Evolutionary conservation across 1,284 basidiomycete species (phyloP), one percentile per base, ranked within the genome.

Genomic region (Irpex rosettiformis): DNA sequence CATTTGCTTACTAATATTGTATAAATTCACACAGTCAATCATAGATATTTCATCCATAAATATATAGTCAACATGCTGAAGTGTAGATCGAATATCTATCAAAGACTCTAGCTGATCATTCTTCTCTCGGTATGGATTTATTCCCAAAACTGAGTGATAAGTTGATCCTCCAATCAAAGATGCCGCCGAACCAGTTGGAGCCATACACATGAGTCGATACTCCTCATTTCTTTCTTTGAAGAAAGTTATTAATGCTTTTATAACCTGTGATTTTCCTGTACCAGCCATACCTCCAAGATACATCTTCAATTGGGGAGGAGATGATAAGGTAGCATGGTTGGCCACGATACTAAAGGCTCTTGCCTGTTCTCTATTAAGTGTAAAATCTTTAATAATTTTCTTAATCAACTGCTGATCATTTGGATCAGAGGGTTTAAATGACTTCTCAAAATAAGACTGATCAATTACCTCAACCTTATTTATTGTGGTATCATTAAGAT

Each of bases 251-350:
- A 73, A 57, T 0, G 64, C 69, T 51, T 71, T 64, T 8, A 75
- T 71, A 1, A 72, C 69, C 16, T 58, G 65, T 2, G 72, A 75
- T 56, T 76, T 76, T 72, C 73, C 3, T 67, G n/a, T n/a, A n/a
- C n/a, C n/a, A n/a, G n/a, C n/a, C n/a, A n/a, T n/a, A n/a, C n/a
- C n/a, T n/a, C n/a, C n/a, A n/a, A n/a, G n/a, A n/a, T n/a, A n/a
- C n/a, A n/a, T n/a, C n/a, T n/a, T n/a, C n/a, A n/a, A n/a, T 2
- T 66, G 72, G n/a, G 7, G 4, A 2, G 25, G 27, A 7, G 28
- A 18, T 21, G 1, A 6, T 30, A 47, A 47, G 7, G 43, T 47
- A 13, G 54, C n/a, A 28, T 54, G 53, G n/a, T 30, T 25, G 29
- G 51, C 52, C 6, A 54, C 30, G 3, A 62, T 29, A 3, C 16